Evolutionary conservation across 371 early-diverging fungal species (phyloP).

Genomic region (Thermomucor indicae-seudaticae): DNA sequence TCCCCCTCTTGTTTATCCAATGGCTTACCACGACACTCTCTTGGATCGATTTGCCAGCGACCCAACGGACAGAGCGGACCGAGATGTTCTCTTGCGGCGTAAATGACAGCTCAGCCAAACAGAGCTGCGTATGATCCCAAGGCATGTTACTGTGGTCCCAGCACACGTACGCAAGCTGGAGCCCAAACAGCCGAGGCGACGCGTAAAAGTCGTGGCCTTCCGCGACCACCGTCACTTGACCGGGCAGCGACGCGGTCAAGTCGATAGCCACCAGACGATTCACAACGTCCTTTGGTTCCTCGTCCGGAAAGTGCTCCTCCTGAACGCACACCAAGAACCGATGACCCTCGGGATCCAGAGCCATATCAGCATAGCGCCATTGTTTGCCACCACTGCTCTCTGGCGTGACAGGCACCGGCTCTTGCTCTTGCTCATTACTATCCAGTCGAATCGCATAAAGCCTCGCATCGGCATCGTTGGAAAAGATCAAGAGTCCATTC

Average conservation of each 20-base stretch:
- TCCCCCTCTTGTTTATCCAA: not conserved
- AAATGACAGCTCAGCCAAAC: slow-evolving; percentile 32
- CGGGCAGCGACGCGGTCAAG: slow-evolving; percentile 30
- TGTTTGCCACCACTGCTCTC: slow-evolving; percentile 31
- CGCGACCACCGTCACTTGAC: slow-evolving; percentile 44
- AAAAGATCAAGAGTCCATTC: slow-evolving; percentile 56
- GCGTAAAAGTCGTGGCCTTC: slow-evolving; percentile 66
- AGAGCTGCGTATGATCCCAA: slow-evolving; percentile 70
- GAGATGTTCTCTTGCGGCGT: not conserved
- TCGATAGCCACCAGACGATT: slow-evolving; percentile 56
- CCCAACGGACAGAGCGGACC: not conserved
- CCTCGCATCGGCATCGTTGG: slow-evolving; percentile 54
- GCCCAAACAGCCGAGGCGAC: slow-evolving; percentile 44
- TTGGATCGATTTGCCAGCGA: not conserved
- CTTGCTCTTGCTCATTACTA: slow-evolving; percentile 22
- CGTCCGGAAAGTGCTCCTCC: slow-evolving; percentile 60
- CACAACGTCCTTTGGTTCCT: slow-evolving; percentile 55
- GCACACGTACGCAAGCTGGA: slow-evolving; percentile 54
- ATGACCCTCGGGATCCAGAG: slow-evolving; percentile 48
- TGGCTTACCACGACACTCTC: slow-evolving; percentile 1
- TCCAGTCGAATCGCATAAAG: slow-evolving; percentile 46
- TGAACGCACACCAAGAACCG: slow-evolving; percentile 58
- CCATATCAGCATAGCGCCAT: slow-evolving; percentile 62
- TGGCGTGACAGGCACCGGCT: slow-evolving; percentile 38
- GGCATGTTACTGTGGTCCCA: slow-evolving; percentile 80